Base-by-base conservation (phyloP, 192 early-diverging fungal genomes). In the Coemansia brasiliensis region DNA sequence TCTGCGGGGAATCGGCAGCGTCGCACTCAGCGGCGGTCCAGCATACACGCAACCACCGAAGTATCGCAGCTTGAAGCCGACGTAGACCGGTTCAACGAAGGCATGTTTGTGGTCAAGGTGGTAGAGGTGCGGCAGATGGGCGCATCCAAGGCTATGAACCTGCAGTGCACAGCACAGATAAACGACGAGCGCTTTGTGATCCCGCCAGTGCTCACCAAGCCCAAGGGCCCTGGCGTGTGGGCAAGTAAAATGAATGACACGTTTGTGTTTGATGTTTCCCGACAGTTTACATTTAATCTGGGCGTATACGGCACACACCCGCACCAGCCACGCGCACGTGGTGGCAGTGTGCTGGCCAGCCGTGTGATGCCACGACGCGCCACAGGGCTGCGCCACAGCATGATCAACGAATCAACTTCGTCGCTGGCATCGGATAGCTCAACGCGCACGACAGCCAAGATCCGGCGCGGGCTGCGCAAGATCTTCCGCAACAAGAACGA, bases 251-350 rank as follows among this genome's bases (percentile, higher is more conserved):
- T 73, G 58, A 67, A 79, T 53, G 76, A 79, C 60, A 79, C 76
- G 5, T 79, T 79, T 61, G 76, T 72, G 41, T 79, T 79, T 45
- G 76, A 79, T 56, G 76, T 79, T 13, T 44, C 61, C 5, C 61
- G 76, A 13, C 70, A 64, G 58, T 79, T 72, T 39, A 72, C 76
- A 0, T 79, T 79, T 51, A 72, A 79, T 44, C 70, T 79, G 16
- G 57, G 61, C 9, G 69, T 79, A 1, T 72, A 72, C 11, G 74
- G 67, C 55, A 66, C 74, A 18, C 73, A 62, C 10, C 58, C 58
- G 1, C 50, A 40, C 53, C 65, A 45, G 10, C 51, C 15, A 56
- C 50, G 66, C 21, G 38, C 39, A 22, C 39, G 55, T 35, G 39
- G 52, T 5, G 40, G 37, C 16, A 43, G 54, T 17, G 22, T 32